Base-by-base conservation (phyloP, 495 filamentous ascomycete genomes). In the Filosporella fistucella region DNA sequence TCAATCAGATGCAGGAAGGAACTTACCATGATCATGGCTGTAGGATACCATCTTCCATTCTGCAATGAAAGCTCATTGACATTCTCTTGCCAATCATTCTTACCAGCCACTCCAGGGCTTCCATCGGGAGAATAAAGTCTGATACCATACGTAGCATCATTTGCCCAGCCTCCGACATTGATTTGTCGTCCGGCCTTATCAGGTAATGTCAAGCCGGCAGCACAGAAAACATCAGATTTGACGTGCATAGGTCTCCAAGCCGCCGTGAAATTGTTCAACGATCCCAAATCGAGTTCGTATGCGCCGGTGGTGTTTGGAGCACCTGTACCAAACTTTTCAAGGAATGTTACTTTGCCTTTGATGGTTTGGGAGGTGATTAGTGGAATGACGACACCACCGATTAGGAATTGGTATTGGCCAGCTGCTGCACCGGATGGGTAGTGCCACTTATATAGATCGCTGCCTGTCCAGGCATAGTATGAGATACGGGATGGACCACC, bases 41-140 rank as follows among this genome's bases (percentile, higher is more conserved):
- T 72, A 4, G 81, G 81, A 51, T 85, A 85, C 81, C 81, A 85
- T 25, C 81, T 73, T 12, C 78, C 78, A 29, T 54, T 64, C 45
- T 80, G 78, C 32, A 85, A 72, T 22, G 64, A 64, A 24, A 85
- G 61, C 26, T 63, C 67, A 16, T 70, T 64, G 35, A 74, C 69
- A 52, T 84, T 77, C 55, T 85, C 81, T 58, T 84, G 64, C 81
- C 81, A 84, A 57, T 85, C 80, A 45, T 80, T 80, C 11, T 56
- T 66, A 21, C 77, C 75, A 37, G 56, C 51, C 12, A 72, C 68
- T n/a, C 79, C 79, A 13, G 69, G 68, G 5, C 68, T 66, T 41
- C 78, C 80, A 57, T 80, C 75, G 20, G 81, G 81, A 60, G 70
- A 70, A 61, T 84, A 84, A 26, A 85, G 58, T 37, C 81, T 70